Evolutionary conservation across 2,329 filamentous ascomycete genomes (phyloP), one percentile per base, ranked within the genome.

Genomic region (Phialophora tarda): DNA sequence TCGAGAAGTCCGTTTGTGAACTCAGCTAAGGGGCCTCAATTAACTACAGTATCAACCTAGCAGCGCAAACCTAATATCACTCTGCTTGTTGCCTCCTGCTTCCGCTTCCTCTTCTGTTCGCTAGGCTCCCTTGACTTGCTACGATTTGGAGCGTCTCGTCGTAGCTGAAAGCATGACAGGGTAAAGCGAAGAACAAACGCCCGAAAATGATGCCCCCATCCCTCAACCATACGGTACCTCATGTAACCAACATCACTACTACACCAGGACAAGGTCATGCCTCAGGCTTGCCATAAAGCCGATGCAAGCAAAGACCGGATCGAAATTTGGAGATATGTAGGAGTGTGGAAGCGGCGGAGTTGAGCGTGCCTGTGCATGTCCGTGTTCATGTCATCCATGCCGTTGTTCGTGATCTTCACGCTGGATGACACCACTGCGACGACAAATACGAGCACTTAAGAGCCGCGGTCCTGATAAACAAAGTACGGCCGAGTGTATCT

Each of bases 161-260:
- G 57, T 79, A 81, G 60, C 79, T 81, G 67, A 81, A 81, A 0
- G 78, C 78, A 82, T 63, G 0, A 79, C 79, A 41, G 79, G 80
- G 82, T 3, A 81, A 70, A 0, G 72, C 79, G 34, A 77, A 75
- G 59, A 17, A 41, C 12, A 10, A 34, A 34, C 4, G 32, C 32
- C 32, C 32, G 10, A 32, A 10, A 11, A 2, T 32, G 30, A 32
- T 11, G 8, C 8, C n/a, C n/a, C n/a, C n/a, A n/a, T n/a, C 28
- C 8, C 30, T 7, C 1, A 32, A 32, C 30, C 30, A 11, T 8
- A 32, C 30, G 1, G 30, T 10, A 32, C 8, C 30, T 10, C 30
- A 1, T 32, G 3, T 32, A 32, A 8, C 8, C 30, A 32, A 10
- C 8, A 32, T 38, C 12, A 38, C 34, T 17, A 4, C 4, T 17